These are phyloP conservation scores for Alliaria petiolata DNA, from an alignment of 345 rosid species.

Conservation along the genomic window DNA sequence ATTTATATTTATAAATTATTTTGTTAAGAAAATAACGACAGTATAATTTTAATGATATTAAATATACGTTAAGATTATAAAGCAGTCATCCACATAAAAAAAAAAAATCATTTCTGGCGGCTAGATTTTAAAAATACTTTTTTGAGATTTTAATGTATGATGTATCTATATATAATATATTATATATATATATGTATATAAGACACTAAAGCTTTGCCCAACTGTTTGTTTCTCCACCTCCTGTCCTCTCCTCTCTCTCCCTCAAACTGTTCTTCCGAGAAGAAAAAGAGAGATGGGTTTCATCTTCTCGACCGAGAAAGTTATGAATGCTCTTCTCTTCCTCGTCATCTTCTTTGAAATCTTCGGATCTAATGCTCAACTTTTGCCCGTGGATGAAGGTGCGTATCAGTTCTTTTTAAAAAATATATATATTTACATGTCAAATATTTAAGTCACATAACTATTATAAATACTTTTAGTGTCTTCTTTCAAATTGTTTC, in stretches of 20 bases:
- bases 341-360: constrained; percentile 25
- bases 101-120: too few relatives aligned
- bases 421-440: not conserved
- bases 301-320: constrained; percentile 17
- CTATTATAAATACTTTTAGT: not conserved
- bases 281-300: constrained; percentile 28
- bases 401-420: not conserved
- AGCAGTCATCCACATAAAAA: too few relatives aligned
- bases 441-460: not conserved
- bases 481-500: too few relatives aligned
- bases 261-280: too few relatives aligned
- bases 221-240: not conserved
- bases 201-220: constrained; percentile 6
- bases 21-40: too few relatives aligned
- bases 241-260: not conserved
- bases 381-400: constrained; percentile 63
- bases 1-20: too few relatives aligned
- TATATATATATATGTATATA: not conserved
- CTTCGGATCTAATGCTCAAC: constrained; percentile 47
- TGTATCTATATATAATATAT: not conserved
- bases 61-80: too few relatives aligned
- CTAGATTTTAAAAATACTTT: not conserved
- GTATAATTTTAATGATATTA: too few relatives aligned
- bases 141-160: not conserved
- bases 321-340: constrained; percentile 27